phyloP scores from a whole-genome alignment of 129 eudicot species.

The Tanacetum coccineum region DNA sequence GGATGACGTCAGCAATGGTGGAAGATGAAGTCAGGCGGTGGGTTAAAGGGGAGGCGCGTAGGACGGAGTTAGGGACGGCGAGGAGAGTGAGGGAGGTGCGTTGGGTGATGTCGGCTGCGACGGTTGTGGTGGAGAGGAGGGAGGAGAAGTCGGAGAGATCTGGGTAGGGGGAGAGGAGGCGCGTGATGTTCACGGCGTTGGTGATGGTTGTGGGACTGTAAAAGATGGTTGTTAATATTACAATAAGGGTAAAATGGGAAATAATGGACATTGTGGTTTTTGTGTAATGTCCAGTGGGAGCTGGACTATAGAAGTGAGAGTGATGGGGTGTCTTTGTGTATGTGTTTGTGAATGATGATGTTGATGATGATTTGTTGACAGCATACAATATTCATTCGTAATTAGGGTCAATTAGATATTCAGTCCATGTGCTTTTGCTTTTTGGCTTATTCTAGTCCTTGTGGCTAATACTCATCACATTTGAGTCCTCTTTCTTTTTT shows the following conservation, averaged over 20 bases:
- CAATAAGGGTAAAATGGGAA: conserved; percentile 52
- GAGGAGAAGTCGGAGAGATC: conserved; percentile 62
- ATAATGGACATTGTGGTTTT: conserved; percentile 36
- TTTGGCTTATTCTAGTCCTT: not conserved
- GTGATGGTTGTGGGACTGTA: conserved; percentile 16
- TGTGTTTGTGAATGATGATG: conserved; percentile 8
- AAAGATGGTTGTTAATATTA: not conserved
- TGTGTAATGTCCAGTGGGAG: conserved; percentile 14
- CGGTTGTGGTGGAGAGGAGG: conserved; percentile 57
- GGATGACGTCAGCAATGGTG: conserved; percentile 67
- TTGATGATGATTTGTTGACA: conserved; percentile 27
- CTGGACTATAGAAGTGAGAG: conserved; percentile 13
- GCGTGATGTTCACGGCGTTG: conserved; percentile 59
- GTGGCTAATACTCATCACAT: not conserved
- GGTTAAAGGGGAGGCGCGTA: conserved; percentile 39
- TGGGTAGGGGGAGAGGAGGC: conserved; percentile 62
- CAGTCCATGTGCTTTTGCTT: not conserved
- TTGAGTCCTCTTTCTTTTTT: not conserved
- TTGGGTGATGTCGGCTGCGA: conserved; percentile 52
- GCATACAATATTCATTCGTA: conserved; percentile 22
- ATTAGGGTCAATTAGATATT: not conserved
- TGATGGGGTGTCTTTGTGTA: conserved; percentile 16
- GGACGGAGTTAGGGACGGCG: conserved; percentile 70
- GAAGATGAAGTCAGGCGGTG: conserved; percentile 32
- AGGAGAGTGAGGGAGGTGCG: conserved; percentile 71